Percentiles rank a stretch among this genome's conserved stretches.
Evolutionary conservation across 768 basidiomycete genomes (phyloP).

Genomic region (Amylocystis lapponica): DNA sequence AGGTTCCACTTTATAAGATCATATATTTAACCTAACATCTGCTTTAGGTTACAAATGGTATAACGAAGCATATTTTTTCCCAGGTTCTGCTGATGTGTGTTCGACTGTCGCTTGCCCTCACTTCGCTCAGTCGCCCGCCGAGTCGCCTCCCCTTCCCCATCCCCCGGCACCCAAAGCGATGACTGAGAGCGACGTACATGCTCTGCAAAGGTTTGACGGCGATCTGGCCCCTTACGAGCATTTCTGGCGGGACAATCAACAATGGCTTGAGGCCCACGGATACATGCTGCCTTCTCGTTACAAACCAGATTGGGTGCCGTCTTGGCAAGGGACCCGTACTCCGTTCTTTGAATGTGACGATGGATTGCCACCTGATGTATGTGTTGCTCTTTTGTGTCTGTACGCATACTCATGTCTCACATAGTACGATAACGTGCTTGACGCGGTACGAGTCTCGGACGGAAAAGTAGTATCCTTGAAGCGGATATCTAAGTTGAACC

Average conservation of each 20-base stretch:
- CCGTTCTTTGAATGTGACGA: slow-evolving; percentile 5
- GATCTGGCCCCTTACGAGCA: neutral
- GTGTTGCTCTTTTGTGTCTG: neutral
- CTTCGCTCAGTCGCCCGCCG: too few relatives aligned
- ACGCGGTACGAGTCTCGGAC: slow-evolving; percentile 17
- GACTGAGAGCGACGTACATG: neutral
- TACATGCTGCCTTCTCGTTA: slow-evolving; percentile 16
- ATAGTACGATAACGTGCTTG: slow-evolving; percentile 9
- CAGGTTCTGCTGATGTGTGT: too few relatives aligned
- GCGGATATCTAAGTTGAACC: slow-evolving; percentile 2
- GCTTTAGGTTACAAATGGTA: too few relatives aligned
- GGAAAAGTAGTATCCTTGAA: slow-evolving; percentile 12
- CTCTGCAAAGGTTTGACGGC: neutral
- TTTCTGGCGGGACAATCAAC: slow-evolving; percentile 11
- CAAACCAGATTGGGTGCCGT: slow-evolving; percentile 20
- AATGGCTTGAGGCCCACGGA: slow-evolving; percentile 10
- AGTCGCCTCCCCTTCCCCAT: too few relatives aligned
- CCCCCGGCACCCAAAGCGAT: too few relatives aligned
- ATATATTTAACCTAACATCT: too few relatives aligned
- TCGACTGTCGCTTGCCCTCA: too few relatives aligned
- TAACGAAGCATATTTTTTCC: too few relatives aligned
- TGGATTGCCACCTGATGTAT: neutral
- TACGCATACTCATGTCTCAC: too few relatives aligned
- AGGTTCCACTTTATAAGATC: too few relatives aligned
- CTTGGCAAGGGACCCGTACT: slow-evolving; percentile 12